Percentiles rank a stretch among this genome's conserved stretches.
Conservation (phyloP, 2,329 filamentous ascomycete species). For the Aspergillus transmontanensis region DNA sequence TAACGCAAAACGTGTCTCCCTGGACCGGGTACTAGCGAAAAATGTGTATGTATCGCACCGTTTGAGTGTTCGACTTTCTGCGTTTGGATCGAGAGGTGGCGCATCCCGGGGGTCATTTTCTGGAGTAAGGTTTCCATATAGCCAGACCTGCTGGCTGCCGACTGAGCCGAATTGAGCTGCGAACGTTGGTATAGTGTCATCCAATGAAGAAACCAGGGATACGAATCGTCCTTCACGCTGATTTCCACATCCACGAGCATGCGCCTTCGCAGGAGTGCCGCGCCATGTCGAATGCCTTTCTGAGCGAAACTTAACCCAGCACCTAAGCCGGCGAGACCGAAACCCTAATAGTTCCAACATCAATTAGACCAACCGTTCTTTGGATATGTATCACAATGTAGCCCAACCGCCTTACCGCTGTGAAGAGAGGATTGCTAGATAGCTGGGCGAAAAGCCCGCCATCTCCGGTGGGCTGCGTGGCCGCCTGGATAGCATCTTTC, state of each 20-base stretch:
- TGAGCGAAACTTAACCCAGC: conserved; percentile 80
- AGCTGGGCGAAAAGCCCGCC: conserved; percentile 48
- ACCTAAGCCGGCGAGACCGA: conserved; percentile 87
- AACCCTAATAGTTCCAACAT: conserved; percentile 56
- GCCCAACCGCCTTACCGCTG: conserved; percentile 44
- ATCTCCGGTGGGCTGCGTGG: conserved; percentile 35
- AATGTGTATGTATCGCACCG: conserved; percentile 74
- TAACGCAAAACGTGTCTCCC: conserved; percentile 87
- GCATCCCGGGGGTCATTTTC: conserved; percentile 61
- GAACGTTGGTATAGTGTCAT: conserved; percentile 77
- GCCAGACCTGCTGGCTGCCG: conserved; percentile 43
- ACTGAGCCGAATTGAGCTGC: conserved; percentile 59
- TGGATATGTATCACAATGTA: neutral
- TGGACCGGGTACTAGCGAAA: conserved; percentile 87
- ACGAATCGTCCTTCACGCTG: conserved; percentile 88
- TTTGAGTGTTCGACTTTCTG: conserved; percentile 63
- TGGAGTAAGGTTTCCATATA: conserved; percentile 58
- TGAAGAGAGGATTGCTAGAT: conserved; percentile 53
- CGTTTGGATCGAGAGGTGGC: conserved; percentile 67
- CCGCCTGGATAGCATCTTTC: conserved; percentile 32
- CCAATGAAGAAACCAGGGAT: conserved; percentile 93
- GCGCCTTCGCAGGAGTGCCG: conserved; percentile 75
- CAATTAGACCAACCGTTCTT: neutral
- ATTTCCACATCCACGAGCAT: conserved; percentile 96
- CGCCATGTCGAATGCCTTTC: conserved; percentile 70